phyloP scores from a whole-genome alignment of 2,329 filamentous ascomycete species.

The Plenodomus tracheiphilus region DNA sequence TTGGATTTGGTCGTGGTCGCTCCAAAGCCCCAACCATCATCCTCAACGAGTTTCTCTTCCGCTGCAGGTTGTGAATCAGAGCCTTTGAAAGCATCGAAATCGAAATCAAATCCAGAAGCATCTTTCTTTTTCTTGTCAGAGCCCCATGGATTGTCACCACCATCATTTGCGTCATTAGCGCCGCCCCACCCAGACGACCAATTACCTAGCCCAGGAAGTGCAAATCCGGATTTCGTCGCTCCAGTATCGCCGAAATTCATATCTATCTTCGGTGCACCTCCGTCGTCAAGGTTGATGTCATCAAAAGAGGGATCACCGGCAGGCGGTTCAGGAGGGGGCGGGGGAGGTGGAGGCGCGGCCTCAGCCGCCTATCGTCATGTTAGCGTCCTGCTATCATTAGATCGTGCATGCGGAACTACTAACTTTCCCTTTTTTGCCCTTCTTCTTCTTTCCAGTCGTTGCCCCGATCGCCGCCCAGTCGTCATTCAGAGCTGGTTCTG shows the following conservation, averaged over 20 bases:
- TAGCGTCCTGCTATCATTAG: constrained; percentile 36
- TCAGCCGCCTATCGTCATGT: constrained; percentile 32
- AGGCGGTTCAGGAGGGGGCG: constrained; percentile 36
- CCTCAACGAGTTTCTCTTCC: constrained; percentile 31
- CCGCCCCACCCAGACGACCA: constrained; percentile 36
- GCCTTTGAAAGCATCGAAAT: constrained; percentile 38
- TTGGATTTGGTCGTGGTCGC: constrained; percentile 49
- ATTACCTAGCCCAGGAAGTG: constrained; percentile 23
- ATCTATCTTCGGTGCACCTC: constrained; percentile 51
- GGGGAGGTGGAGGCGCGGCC: constrained; percentile 27
- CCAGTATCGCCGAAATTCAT: constrained; percentile 48
- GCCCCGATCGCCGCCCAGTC: constrained; percentile 34
- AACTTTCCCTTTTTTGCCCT: constrained; percentile 47
- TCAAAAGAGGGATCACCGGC: constrained; percentile 47
- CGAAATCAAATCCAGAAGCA: constrained; percentile 38
- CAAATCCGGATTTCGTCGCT: constrained; percentile 28
- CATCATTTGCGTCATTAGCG: constrained; percentile 35
- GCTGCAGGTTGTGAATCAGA: constrained; percentile 11
- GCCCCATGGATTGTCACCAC: constrained; percentile 39
- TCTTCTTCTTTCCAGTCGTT: constrained; percentile 38
- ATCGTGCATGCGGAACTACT: constrained; percentile 28
- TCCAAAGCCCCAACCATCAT: constrained; percentile 39
- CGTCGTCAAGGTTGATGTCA: constrained; percentile 52
- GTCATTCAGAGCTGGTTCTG: constrained; percentile 32
- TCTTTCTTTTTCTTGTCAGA: constrained; percentile 45